A percentile compares a stretch with the other conserved stretches of the same genome.
These are phyloP conservation scores for Postia placenta DNA, from an alignment of 768 basidiomycete species.

Conservation along the genomic window DNA sequence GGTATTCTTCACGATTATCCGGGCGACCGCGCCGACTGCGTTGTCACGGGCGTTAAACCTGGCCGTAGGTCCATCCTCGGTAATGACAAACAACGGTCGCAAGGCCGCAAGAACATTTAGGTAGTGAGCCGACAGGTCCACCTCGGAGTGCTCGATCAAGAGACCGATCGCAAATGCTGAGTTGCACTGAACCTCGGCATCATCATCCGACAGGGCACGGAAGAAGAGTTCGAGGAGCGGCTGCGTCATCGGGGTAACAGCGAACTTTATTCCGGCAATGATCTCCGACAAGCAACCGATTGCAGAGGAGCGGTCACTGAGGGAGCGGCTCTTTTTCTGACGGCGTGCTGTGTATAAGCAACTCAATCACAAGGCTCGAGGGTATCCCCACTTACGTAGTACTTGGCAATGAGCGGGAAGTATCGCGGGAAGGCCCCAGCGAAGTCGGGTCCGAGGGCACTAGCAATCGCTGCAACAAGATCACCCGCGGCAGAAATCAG, in stretches of 20 bases:
- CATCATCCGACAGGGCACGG: conserved; percentile 73
- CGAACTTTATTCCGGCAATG: conserved; percentile 83
- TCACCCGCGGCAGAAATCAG: conserved; percentile 92
- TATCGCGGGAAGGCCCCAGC: conserved; percentile 77
- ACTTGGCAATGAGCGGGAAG: conserved; percentile 85
- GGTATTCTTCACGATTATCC: conserved; percentile 78
- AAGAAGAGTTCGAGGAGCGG: conserved; percentile 81
- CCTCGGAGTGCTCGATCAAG: conserved; percentile 78
- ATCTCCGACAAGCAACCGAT: conserved; percentile 95
- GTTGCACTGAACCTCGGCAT: conserved; percentile 93
- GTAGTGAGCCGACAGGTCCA: conserved; percentile 81
- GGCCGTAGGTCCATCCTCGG: conserved; percentile 55
- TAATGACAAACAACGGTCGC: conserved; percentile 71
- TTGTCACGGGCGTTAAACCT: conserved; percentile 89
- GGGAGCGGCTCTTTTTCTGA: conserved; percentile 79
- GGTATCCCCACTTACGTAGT: conserved; percentile 80
- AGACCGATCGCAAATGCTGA: conserved; percentile 93
- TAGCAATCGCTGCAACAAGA: conserved; percentile 84
- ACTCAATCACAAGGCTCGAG: neutral
- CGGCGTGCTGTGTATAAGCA: neutral
- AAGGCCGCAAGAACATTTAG: conserved; percentile 70
- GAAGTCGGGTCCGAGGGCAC: conserved; percentile 82
- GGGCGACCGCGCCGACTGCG: conserved; percentile 88
- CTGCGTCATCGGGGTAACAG: conserved; percentile 80
- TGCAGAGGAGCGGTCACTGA: conserved; percentile 88